Percentiles rank a stretch among this genome's conserved stretches.
Conservation (phyloP, 2,329 filamentous ascomycete species). For the Paracorniculantispora psalliotae region DNA sequence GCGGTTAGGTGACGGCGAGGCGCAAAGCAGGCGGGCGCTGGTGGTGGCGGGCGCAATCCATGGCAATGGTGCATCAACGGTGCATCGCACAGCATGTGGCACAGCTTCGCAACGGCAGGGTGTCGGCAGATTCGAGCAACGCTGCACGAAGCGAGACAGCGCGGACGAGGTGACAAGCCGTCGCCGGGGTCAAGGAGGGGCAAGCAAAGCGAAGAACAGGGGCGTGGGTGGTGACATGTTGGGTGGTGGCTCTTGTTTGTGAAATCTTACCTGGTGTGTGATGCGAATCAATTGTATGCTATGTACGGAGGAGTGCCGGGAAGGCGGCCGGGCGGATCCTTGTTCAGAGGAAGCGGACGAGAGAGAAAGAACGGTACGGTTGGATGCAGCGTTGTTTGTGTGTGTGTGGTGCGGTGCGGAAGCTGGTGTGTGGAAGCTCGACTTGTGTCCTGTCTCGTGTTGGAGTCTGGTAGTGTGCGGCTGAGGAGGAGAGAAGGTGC, state of each 20-base stretch:
- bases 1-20: background rate
- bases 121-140: background rate
- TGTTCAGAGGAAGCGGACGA: background rate
- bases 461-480: background rate
- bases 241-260: background rate
- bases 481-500: slow-evolving; percentile 2
- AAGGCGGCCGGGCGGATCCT: background rate
- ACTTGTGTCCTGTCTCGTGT: background rate
- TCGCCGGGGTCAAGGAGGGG: slow-evolving; percentile 1
- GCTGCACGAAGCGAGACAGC: background rate
- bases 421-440: background rate
- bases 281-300: background rate
- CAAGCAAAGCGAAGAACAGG: background rate
- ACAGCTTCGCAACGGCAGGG: background rate
- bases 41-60: background rate
- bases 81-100: slow-evolving; percentile 3
- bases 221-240: background rate
- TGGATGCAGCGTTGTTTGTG: background rate
- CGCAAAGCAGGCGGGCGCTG: slow-evolving; percentile 1
- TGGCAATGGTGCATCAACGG: background rate
- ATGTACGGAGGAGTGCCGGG: slow-evolving; percentile 4
- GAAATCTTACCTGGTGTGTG: slow-evolving; percentile 1
- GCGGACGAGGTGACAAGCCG: background rate
- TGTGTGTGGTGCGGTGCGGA: background rate
- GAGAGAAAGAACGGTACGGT: background rate